Conservation (phyloP, 306 rosid genomes). For the Casuarina equisetifolia region DNA sequence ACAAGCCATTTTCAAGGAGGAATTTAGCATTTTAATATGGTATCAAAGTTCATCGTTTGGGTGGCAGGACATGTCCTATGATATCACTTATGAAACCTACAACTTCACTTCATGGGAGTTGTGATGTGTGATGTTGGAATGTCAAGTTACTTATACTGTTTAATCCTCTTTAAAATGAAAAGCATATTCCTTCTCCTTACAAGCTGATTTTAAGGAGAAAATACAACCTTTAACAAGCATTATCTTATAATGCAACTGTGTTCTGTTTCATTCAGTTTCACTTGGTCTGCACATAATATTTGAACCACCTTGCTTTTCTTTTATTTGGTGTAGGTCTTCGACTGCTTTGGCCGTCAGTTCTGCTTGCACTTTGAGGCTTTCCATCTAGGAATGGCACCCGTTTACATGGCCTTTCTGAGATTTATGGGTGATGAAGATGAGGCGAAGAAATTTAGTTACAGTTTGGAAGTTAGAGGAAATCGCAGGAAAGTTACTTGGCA, state of each 20-base stretch:
- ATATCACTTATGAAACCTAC: too few species aligned
- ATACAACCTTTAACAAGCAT: background rate
- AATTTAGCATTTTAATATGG: too few species aligned
- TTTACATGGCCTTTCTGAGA: slow-evolving; percentile 59
- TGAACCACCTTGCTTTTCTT: background rate
- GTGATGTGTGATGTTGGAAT: too few species aligned
- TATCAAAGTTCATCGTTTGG: too few species aligned
- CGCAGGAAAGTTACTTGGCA: slow-evolving; percentile 56
- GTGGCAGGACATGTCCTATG: too few species aligned
- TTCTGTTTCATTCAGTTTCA: background rate
- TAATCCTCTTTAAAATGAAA: too few species aligned
- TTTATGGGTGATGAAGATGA: slow-evolving; percentile 63
- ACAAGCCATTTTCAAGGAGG: too few species aligned
- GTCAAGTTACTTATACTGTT: too few species aligned
- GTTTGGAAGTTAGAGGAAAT: slow-evolving; percentile 51
- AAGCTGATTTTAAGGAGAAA: too few species aligned
- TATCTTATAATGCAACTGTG: background rate
- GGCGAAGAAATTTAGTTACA: slow-evolving; percentile 51
- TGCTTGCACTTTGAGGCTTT: slow-evolving; percentile 63
- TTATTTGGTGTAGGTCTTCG: slow-evolving; percentile 42
- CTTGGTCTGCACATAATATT: background rate
- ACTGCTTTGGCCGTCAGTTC: slow-evolving; percentile 55
- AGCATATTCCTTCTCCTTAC: too few species aligned
- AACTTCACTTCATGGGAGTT: too few species aligned
- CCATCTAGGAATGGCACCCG: slow-evolving; percentile 51